Conservation (phyloP, 1,139 yeast genomes). For the Groenewaldozyma auringiensis region DNA sequence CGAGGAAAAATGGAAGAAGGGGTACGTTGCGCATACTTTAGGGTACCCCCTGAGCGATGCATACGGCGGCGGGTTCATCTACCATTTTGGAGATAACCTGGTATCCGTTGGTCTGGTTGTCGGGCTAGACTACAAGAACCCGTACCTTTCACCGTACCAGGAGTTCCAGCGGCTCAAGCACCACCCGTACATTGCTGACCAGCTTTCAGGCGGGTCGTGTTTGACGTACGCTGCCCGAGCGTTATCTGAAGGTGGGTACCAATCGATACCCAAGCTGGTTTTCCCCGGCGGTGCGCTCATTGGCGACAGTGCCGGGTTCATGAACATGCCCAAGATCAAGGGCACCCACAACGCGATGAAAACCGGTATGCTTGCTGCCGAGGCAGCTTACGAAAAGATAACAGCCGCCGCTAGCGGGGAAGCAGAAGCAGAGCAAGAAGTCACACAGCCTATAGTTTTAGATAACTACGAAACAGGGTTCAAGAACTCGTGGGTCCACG, state of each 20-base stretch:
- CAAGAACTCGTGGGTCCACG: slow-evolving; percentile 73
- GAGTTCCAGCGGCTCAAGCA: slow-evolving; percentile 92
- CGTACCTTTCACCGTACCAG: slow-evolving; percentile 89
- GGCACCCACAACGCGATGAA: slow-evolving; percentile 99
- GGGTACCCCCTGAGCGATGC: slow-evolving; percentile 80
- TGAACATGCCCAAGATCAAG: slow-evolving; percentile 94
- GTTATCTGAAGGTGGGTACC: slow-evolving; percentile 90
- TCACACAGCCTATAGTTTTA: slow-evolving; percentile 42
- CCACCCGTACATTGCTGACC: slow-evolving; percentile 76
- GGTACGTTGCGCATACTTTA: slow-evolving; percentile 78
- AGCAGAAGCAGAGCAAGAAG: slow-evolving; percentile 36
- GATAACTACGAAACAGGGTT: slow-evolving; percentile 54
- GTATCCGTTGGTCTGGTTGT: slow-evolving; percentile 87
- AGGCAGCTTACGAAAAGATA: slow-evolving; percentile 57
- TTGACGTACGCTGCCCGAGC: slow-evolving; percentile 94
- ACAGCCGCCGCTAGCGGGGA: slow-evolving; percentile 37
- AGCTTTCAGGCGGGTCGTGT: slow-evolving; percentile 82
- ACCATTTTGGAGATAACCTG: slow-evolving; percentile 89
- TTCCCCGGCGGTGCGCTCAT: slow-evolving; percentile 96
- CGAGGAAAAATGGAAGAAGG: slow-evolving; percentile 71
- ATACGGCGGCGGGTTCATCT: slow-evolving; percentile 96
- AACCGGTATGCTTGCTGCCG: slow-evolving; percentile 92
- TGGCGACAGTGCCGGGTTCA: slow-evolving; percentile 93
- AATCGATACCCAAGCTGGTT: slow-evolving; percentile 76
- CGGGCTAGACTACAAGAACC: slow-evolving; percentile 89